phyloP scores from a whole-genome alignment of 129 eudicot genomes.

The Lactuca saligna region DNA sequence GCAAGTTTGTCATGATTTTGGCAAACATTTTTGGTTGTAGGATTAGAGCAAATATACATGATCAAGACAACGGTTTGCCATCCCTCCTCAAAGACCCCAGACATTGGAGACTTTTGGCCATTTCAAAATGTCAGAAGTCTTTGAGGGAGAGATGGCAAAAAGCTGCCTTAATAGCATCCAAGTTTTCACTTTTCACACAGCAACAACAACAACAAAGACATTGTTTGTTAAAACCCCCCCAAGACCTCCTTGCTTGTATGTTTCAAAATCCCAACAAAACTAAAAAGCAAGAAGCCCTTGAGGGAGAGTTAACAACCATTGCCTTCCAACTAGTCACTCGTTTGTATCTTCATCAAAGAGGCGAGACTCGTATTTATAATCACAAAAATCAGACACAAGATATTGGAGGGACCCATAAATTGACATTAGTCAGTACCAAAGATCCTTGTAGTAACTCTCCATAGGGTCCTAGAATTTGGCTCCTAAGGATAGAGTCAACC shows the following conservation, averaged over 20 bases:
- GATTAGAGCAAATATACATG: neutral
- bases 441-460: constrained; percentile 27
- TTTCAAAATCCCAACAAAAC: constrained; percentile 3
- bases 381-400: constrained; percentile 24
- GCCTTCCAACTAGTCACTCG: constrained; percentile 33
- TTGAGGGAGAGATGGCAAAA: constrained; percentile 52
- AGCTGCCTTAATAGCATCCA: constrained; percentile 19
- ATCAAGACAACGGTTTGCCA: constrained; percentile 37
- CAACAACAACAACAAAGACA: constrained; percentile 15
- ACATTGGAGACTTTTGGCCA: constrained; percentile 25
- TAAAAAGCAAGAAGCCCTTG: constrained; percentile 58
- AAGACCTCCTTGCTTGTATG: constrained; percentile 32
- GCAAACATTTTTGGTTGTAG: neutral
- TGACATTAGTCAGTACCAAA: constrained; percentile 23
- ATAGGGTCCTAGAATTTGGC: constrained; percentile 23
- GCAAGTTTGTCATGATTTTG: neutral
- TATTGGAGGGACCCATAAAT: constrained; percentile 41
- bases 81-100: constrained; percentile 43
- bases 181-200: constrained; percentile 3
- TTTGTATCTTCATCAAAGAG: constrained; percentile 11
- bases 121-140: constrained; percentile 30
- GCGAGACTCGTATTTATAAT: constrained; percentile 24
- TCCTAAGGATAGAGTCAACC: constrained; percentile 41
- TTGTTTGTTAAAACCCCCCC: constrained; percentile 39
- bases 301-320: constrained; percentile 60